These are phyloP conservation scores for Rhododendron kiyosumense DNA, from an alignment of 148 eudicot genomes.

Conservation along the genomic window DNA sequence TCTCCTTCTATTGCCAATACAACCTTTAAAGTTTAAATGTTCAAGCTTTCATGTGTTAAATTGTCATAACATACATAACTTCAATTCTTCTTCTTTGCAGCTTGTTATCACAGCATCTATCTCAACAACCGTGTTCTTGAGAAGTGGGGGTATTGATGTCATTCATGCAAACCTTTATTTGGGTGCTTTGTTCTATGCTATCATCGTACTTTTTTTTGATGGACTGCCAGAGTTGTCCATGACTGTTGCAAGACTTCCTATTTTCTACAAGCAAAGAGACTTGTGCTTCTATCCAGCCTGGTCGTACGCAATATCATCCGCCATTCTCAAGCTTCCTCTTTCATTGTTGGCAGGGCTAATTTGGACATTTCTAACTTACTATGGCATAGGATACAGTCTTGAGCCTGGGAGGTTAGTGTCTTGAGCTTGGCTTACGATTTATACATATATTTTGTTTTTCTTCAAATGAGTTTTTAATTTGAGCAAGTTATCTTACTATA, in stretches of 20 bases:
- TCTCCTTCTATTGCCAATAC: neutral
- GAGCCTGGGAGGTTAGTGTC: slow-evolving; percentile 59
- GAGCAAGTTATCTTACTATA: neutral
- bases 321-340: slow-evolving; percentile 64
- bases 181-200: slow-evolving; percentile 67
- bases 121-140: slow-evolving; percentile 59
- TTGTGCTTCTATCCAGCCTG: slow-evolving; percentile 80
- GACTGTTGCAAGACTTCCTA: slow-evolving; percentile 67
- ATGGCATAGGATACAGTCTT: slow-evolving; percentile 68
- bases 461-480: neutral
- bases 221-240: slow-evolving; percentile 66
- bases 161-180: slow-evolving; percentile 55
- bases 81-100: slow-evolving; percentile 31
- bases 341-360: slow-evolving; percentile 51
- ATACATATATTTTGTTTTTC: neutral
- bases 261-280: slow-evolving; percentile 81
- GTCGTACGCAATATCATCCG: slow-evolving; percentile 82
- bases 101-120: slow-evolving; percentile 42
- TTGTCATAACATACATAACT: neutral
- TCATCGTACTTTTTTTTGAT: slow-evolving; percentile 51
- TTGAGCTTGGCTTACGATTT: neutral
- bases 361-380: slow-evolving; percentile 75
- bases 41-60: neutral
- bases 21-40: neutral
- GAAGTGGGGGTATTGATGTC: slow-evolving; percentile 42